These are phyloP conservation scores for Casuarina glauca DNA, from an alignment of 306 rosid species.

Conservation along the genomic window DNA sequence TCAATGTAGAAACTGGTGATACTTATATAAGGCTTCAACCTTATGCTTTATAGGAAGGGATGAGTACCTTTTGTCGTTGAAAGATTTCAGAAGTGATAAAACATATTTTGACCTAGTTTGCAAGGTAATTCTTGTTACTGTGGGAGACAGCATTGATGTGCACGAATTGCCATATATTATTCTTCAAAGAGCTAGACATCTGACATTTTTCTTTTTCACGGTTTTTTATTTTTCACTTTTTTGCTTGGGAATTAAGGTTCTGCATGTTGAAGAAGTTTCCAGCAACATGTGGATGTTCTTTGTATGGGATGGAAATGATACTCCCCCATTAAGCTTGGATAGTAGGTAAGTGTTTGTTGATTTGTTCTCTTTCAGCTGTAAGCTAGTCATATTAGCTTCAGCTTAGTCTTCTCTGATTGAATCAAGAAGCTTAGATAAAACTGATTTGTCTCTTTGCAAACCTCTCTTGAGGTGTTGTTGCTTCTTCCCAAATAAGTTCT, in stretches of 20 bases:
- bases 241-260: not conserved
- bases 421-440: not conserved
- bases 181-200: not conserved
- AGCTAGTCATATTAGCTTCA: not conserved
- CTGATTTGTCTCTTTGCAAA: not conserved
- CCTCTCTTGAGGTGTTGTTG: not conserved
- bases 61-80: not conserved
- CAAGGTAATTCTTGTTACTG: not conserved
- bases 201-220: not conserved
- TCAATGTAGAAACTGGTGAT: not conserved
- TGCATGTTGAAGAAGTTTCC: not conserved
- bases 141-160: not conserved
- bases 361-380: not conserved
- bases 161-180: not conserved
- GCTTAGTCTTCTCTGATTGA: not conserved
- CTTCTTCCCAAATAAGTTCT: not conserved
- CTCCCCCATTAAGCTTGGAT: not conserved
- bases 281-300: not conserved
- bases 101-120: not conserved
- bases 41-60: not conserved
- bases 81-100: not conserved
- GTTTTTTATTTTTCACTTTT: not conserved
- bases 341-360: not conserved
- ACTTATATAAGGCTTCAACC: not conserved
- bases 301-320: constrained; percentile 2